Base-by-base conservation (phyloP, 495 filamentous ascomycete species). In the Aspergillus cavernicola region DNA sequence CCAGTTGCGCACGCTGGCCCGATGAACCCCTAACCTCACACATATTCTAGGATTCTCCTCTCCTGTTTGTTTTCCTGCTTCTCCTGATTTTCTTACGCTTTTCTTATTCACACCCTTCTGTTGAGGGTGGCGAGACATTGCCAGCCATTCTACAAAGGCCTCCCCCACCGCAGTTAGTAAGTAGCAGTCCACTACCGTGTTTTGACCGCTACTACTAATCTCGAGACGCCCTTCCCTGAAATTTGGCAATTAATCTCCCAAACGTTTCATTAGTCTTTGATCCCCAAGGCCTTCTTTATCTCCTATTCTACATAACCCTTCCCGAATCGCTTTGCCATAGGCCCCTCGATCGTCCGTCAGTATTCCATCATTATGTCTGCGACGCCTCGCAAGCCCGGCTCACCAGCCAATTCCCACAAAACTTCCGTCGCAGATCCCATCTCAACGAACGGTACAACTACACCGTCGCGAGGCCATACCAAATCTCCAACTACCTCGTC, bases 301-400 rank as follows among this genome's bases (percentile, higher is more conserved):
- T 54, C 56, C 53, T 38, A 54, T 54, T 31, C 26, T 43, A 42
- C 38, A 42, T 37, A 18, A 29, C 48, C 53, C 35, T 57, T 49
- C 45, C 49, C 55, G 51, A 44, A 24, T 58, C 36, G 45, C 37
- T 43, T 48, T 57, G 41, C 41, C 39, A 10, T 31, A 42, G 26
- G 42, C 53, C 49, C 49, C 23, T 42, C 49, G 46, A 50, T 20
- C 59, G 13, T 36, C 44, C 52, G 38, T 58, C 43, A 60, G 18
- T 60, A 52, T 53, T 56, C 60, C 56, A 61, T 50, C 51, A 72
- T 50, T 31, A 75, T 75, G 72, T 75, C 72, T 62, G 65, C 72
- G 61, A 65, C 66, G 48, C 67, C 72, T 68, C 72, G 72, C 61
- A 75, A 73, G 58, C 62, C 71, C 61, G 69, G 66, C 61, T 68